Evolutionary conservation across 768 basidiomycete genomes (phyloP).

Genomic region (Cystobasidium onofrii): DNA sequence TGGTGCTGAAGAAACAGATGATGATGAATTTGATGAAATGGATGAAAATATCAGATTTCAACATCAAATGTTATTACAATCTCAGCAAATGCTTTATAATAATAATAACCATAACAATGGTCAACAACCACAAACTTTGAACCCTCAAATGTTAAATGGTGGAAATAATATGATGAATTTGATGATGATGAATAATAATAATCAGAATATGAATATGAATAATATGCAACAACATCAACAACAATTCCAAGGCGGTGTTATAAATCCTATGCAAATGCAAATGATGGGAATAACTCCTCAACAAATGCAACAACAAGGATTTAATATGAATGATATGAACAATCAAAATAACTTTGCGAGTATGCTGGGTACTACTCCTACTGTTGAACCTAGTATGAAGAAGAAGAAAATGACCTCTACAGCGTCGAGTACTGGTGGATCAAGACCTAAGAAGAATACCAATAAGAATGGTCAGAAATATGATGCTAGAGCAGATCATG

Average conservation of each 20-base stretch:
- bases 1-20: slow-evolving; percentile 3
- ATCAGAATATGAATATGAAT: neutral
- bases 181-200: neutral
- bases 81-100: slow-evolving; percentile 5
- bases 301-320: slow-evolving; percentile 1
- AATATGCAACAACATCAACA: neutral
- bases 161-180: neutral
- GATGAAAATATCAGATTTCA: slow-evolving; percentile 9
- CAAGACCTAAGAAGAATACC: slow-evolving; percentile 4
- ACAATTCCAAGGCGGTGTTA: neutral
- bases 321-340: neutral
- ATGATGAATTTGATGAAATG: slow-evolving; percentile 1
- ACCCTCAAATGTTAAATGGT: neutral
- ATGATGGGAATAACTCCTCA: neutral
- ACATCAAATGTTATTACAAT: slow-evolving; percentile 8
- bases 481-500: neutral
- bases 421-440: neutral
- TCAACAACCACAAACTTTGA: neutral
- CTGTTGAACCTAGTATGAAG: slow-evolving; percentile 5
- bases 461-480: neutral
- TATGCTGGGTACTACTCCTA: slow-evolving; percentile 1
- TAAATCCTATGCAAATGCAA: neutral
- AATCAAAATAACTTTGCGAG: neutral
- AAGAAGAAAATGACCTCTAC: neutral
- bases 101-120: too few relatives aligned